Evolutionary conservation across 1,284 basidiomycete species (phyloP), one percentile per base, ranked within the genome.

Genomic region (Tylopilus sp.): DNA sequence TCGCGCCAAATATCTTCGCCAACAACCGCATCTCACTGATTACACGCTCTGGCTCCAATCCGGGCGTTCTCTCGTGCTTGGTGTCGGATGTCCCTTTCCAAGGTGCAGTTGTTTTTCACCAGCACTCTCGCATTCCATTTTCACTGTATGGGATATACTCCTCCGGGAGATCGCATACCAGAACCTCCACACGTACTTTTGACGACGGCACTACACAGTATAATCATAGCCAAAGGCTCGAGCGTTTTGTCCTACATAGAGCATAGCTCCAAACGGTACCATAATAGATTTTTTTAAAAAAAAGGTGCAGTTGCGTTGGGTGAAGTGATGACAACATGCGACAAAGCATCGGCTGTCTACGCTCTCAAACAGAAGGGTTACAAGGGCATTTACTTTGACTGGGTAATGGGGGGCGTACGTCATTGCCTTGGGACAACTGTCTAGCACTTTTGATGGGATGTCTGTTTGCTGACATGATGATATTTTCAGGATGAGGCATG

Each of bases 11-110:
- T 30, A 33, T 41, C 2, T 67, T 66, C 42, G 54, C 62, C 19
- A 67, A 66, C 33, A 67, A 65, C 34, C 65, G 65, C 13, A 52
- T 64, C 16, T 66, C 65, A 9, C 54, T 65, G 6, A 23, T 61
- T 7, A 52, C 53, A 5, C 53, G 51, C 18, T 55, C 58, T 15
- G 55, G 19, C 23, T 55, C 50, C 12, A 43, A 46, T 21, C 25
- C 48, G 0, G 48, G 54, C 2, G 51, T 41, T 38, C 46, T 58
- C 4, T 37, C 49, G 0, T 45, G 51, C 3, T 40, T 54, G 25
- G 48, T 57, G 4, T 41, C 54, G 2, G 60, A 63, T 28, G 57
- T 50, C 39, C 29, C 48, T 16, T 53, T 49, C 42, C 48, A 45
- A 44, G 55, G 48, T 49, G 52, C 41, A n/a, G n/a, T n/a, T n/a